phyloP scores from a whole-genome alignment of 805 yeast genomes.

The Candida argentea region DNA sequence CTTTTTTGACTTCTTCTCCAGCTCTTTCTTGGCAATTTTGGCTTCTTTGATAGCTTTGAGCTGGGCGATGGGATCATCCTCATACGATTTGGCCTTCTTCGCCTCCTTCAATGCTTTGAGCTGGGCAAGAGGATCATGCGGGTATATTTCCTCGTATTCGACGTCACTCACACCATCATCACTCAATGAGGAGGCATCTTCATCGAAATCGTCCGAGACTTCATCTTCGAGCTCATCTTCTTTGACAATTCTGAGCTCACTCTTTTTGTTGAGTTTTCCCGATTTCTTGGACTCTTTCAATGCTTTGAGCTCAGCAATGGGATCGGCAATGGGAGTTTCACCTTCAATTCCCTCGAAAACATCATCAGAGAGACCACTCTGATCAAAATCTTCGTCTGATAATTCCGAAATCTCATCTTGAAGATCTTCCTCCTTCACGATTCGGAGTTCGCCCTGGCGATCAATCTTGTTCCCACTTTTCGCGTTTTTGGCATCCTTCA shows the following conservation, averaged over 20 bases:
- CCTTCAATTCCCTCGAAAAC: slow-evolving; percentile 8
- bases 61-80: slow-evolving; percentile 15
- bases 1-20: slow-evolving; percentile 1
- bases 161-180: slow-evolving; percentile 7
- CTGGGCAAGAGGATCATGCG: slow-evolving; percentile 16
- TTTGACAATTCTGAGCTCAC: slow-evolving; percentile 14
- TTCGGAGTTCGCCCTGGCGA: slow-evolving; percentile 5
- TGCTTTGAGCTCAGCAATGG: slow-evolving; percentile 8
- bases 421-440: slow-evolving; percentile 22
- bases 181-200: slow-evolving; percentile 8
- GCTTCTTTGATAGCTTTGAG: slow-evolving; percentile 12
- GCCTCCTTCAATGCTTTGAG: slow-evolving; percentile 12
- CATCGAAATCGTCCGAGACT: slow-evolving; percentile 9
- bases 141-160: slow-evolving; percentile 5
- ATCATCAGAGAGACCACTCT: no score
- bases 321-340: slow-evolving; percentile 4
- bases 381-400: slow-evolving; percentile 8
- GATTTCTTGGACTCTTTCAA: slow-evolving; percentile 6
- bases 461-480: slow-evolving; percentile 1
- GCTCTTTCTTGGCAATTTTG: slow-evolving; percentile 12
- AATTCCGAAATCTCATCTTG: slow-evolving; percentile 3
- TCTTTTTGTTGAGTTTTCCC: neutral
- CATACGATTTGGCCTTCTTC: slow-evolving; percentile 3
- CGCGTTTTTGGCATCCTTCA: slow-evolving; percentile 6
- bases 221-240: slow-evolving; percentile 16